Evolutionary conservation across 179 eudicot genomes (phyloP).

Genomic region (Actinidia arguta): DNA sequence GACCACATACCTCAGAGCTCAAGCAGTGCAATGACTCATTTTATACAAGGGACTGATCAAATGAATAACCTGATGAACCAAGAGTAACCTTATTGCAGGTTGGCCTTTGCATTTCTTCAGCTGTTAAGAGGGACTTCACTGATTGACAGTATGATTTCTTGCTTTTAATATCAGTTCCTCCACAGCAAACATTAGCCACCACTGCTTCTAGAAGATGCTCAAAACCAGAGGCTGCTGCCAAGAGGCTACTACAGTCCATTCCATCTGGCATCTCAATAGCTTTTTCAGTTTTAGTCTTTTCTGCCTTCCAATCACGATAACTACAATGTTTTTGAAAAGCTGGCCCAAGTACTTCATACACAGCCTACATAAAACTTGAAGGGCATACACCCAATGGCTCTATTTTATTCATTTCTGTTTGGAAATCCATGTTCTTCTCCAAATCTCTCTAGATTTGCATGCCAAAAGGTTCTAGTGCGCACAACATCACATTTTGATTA

Average conservation of each 20-base stretch:
- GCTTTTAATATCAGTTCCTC: slow-evolving; percentile 37
- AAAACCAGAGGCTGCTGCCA: slow-evolving; percentile 53
- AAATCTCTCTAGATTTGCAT: slow-evolving; percentile 4
- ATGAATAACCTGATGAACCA: slow-evolving; percentile 58
- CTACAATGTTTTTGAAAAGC: slow-evolving; percentile 48
- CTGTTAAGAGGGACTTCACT: slow-evolving; percentile 53
- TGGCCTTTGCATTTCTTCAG: slow-evolving; percentile 62
- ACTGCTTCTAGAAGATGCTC: slow-evolving; percentile 91
- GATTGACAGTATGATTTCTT: slow-evolving; percentile 44
- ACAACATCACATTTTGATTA: neutral
- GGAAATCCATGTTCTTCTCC: neutral
- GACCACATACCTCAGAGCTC: slow-evolving; percentile 54
- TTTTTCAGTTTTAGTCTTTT: slow-evolving; percentile 35
- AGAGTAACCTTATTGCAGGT: slow-evolving; percentile 45
- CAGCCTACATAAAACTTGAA: slow-evolving; percentile 53
- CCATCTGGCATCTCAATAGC: slow-evolving; percentile 50
- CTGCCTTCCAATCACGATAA: slow-evolving; percentile 43
- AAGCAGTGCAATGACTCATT: slow-evolving; percentile 50
- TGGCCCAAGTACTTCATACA: slow-evolving; percentile 78
- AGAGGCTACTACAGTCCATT: slow-evolving; percentile 52
- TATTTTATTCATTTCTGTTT: slow-evolving; percentile 1
- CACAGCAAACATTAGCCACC: slow-evolving; percentile 66
- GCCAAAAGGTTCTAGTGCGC: neutral
- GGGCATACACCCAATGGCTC: slow-evolving; percentile 6
- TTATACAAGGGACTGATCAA: slow-evolving; percentile 52